Evolutionary conservation across 2,329 filamentous ascomycete genomes (phyloP), one percentile per base, ranked within the genome.

Genomic region (Fusarium sp.): DNA sequence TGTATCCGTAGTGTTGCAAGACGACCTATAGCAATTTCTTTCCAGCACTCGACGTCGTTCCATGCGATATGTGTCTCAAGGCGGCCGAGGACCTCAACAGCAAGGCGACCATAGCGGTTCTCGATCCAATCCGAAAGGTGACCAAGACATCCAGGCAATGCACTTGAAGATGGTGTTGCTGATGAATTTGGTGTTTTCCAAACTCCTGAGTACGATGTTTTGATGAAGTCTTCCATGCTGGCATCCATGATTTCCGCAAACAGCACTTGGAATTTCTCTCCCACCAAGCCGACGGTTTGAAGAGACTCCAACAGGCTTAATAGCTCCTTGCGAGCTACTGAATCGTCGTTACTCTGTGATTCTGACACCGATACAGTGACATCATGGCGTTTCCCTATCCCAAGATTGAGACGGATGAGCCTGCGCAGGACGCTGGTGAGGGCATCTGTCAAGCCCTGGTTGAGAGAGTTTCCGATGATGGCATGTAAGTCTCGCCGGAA

Each of bases 211-310:
- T 89, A 93, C 8, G 85, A 86, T 47, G 83, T 81, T 38, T 80
- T 80, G 39, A 94, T 85, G 69, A 89, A 91, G 14, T 85, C 80
- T 42, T 84, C 83, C 82, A 94, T 88, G 59, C 89, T 82, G 34
- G 80, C 79, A 73, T 93, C 85, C 83, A 93, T 89, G 24, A 91
- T 83, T 75, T 91, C 88, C 17, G 90, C 91, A 71, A 93, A 90
- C 34, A 91, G 81, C 28, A 90, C 85, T 72, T 93, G 89, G 50
- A 91, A 91, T 47, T 81, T 83, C 71, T 91, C 88, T 24, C 89
- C 90, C 2, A 88, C 88, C 19, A 94, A 79, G 1, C 91, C 91
- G 21, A 93, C 87, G 45, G 85, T 83, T 67, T 85, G 81, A 17
- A 94, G 79, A 10, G 86, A 85, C 47, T 85, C 83, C 3, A 91